Evolutionary conservation across 148 eudicot genomes (phyloP).

Genomic region (Silene uniflora): DNA sequence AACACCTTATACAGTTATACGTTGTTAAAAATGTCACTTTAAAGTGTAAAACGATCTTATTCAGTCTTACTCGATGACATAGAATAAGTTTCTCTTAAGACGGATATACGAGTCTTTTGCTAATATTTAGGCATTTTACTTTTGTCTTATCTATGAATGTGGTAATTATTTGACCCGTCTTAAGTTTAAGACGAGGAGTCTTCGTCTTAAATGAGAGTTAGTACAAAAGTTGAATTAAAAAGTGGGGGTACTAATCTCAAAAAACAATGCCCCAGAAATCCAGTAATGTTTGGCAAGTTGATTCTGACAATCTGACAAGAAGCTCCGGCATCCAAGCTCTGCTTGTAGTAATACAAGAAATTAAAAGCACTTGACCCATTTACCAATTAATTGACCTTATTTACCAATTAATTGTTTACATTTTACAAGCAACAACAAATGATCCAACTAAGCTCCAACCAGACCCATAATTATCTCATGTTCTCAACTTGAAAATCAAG

Average conservation of each 20-base stretch:
- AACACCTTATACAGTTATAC: too few species aligned
- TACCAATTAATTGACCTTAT: not conserved
- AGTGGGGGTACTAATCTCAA: not conserved
- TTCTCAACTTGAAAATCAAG: not conserved
- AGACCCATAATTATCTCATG: not conserved
- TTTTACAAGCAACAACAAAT: not conserved
- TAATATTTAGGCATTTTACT: too few species aligned
- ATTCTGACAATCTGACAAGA: not conserved
- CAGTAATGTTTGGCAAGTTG: not conserved
- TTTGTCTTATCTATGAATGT: too few species aligned
- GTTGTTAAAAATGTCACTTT: too few species aligned
- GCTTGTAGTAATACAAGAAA: not conserved
- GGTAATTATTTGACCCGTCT: too few species aligned
- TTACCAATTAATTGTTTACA: not conserved
- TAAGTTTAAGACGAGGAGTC: too few species aligned
- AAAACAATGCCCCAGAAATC: not conserved
- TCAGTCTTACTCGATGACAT: too few species aligned
- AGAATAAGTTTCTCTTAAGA: too few species aligned
- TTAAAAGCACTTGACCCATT: slow-evolving; percentile 8
- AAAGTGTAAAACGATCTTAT: too few species aligned
- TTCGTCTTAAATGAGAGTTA: too few species aligned
- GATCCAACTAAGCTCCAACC: not conserved
- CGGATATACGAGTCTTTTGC: too few species aligned
- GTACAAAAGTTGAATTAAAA: too few species aligned
- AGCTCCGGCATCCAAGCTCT: not conserved